A percentile compares a stretch with the other conserved stretches of the same genome.
These are phyloP conservation scores for Thermomucor indicae-seudaticae DNA, from an alignment of 371 early-diverging fungal genomes.

Conservation along the genomic window DNA sequence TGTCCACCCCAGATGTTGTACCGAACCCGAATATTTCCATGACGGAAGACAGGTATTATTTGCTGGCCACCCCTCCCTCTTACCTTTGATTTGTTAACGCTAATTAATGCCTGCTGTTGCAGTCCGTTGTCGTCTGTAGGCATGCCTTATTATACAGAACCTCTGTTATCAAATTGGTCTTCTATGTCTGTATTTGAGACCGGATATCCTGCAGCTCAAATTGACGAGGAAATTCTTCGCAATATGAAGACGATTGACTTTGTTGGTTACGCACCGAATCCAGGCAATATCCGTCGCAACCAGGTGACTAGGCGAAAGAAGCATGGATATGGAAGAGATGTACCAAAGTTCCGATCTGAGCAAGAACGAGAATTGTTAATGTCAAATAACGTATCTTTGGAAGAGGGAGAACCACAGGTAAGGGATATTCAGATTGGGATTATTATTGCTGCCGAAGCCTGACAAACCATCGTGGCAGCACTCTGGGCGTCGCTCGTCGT, in stretches of 20 bases:
- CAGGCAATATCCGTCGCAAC: constrained; percentile 72
- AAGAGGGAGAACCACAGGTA: constrained; percentile 19
- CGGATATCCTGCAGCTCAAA: constrained; percentile 62
- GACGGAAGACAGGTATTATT: constrained; percentile 58
- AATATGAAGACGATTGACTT: constrained; percentile 85
- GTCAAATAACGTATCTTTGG: constrained; percentile 29
- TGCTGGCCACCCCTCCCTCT: too few relatives aligned
- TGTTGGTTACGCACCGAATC: constrained; percentile 90
- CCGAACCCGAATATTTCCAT: constrained; percentile 45
- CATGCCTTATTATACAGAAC: constrained; percentile 76
- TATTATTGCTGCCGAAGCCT: background rate
- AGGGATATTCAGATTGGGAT: background rate
- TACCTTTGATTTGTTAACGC: too few relatives aligned
- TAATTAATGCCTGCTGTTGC: background rate
- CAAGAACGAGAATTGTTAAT: constrained; percentile 68
- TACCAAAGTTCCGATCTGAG: constrained; percentile 85
- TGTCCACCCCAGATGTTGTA: constrained; percentile 56
- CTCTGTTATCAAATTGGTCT: constrained; percentile 75
- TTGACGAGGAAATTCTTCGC: constrained; percentile 70
- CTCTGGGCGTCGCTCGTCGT: constrained; percentile 34
- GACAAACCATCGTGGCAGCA: constrained; percentile 6
- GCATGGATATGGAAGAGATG: constrained; percentile 35
- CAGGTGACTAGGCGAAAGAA: constrained; percentile 57
- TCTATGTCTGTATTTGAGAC: constrained; percentile 55
- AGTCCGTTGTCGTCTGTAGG: constrained; percentile 75